phyloP scores from a whole-genome alignment of 371 early-diverging fungal species.

The Smittium culicis region DNA sequence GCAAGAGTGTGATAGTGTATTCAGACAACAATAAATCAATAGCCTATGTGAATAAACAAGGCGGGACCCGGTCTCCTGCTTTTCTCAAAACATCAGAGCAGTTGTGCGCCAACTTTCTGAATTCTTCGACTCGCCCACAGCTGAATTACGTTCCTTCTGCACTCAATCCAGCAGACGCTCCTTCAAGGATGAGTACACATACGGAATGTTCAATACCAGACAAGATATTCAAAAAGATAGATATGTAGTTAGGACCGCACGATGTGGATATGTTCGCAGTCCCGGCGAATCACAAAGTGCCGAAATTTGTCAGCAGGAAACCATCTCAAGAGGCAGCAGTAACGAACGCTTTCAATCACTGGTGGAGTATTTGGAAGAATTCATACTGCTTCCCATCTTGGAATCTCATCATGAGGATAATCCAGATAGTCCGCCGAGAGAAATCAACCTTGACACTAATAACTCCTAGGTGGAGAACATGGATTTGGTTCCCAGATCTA shows the following conservation, averaged over 20 bases:
- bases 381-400: background rate
- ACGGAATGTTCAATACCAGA: background rate
- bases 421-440: background rate
- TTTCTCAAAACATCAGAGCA: background rate
- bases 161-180: background rate
- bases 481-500: background rate
- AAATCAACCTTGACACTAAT: background rate
- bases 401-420: background rate
- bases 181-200: background rate
- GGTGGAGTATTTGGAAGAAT: background rate
- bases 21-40: slow-evolving; percentile 1
- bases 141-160: background rate
- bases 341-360: background rate
- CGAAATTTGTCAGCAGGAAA: background rate
- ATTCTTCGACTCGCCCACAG: background rate
- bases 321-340: background rate
- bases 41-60: background rate
- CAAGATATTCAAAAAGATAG: background rate
- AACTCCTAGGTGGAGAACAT: background rate
- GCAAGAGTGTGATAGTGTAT: background rate
- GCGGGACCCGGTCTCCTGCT: background rate
- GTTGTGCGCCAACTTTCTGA: background rate
- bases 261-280: background rate
- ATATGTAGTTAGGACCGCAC: background rate
- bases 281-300: background rate